Base-by-base conservation (phyloP, 768 basidiomycete genomes). In the Asterophora parasitica region DNA sequence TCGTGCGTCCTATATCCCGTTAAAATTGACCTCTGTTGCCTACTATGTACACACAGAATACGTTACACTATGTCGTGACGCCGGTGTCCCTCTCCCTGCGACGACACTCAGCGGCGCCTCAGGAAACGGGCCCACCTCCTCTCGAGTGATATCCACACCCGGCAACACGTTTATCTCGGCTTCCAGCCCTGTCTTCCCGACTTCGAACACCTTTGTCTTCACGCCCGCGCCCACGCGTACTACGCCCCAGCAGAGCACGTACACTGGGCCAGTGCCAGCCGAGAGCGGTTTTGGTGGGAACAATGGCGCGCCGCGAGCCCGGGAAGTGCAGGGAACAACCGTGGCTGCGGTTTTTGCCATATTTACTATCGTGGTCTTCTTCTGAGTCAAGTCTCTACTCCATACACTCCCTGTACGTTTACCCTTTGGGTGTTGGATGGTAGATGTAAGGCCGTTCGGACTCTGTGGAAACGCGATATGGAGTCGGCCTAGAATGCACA, bases 31-130 rank as follows among this genome's bases (percentile, higher is more conserved):
- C 30, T 31, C 9, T 9, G 20, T 20, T 38, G 17, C 4, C 19
- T 3, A 39, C 38, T n/a, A n/a, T n/a, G n/a, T 10, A 31, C 8
- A 31, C 30, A 12, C 19, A 42, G 30, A 31, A 31, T 31, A 31
- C 30, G 30, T 56, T 17, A 7, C 20, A 10, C 8, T 40, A 30
- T 56, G 54, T 12, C 32, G 46, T 3, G 7, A 9, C 15, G 51
- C 42, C 20, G 54, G 54, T 13, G 49, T 50, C 20, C 1, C 16
- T 17, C 43, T 56, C 6, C 54, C 54, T 20, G 49, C 30, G 4
- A 56, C 54, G 4, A 56, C 54, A 6, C 16, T 56, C 26, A 38
- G 44, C 4, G 54, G 54, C 6, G 49, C 17, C 23, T 3, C 23
- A 23, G 23, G 3, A 23, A 3, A 23, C 6, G 6, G 3, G 23